Conservation (phyloP, 805 yeast genomes). For the Suhomyces emberorum region DNA sequence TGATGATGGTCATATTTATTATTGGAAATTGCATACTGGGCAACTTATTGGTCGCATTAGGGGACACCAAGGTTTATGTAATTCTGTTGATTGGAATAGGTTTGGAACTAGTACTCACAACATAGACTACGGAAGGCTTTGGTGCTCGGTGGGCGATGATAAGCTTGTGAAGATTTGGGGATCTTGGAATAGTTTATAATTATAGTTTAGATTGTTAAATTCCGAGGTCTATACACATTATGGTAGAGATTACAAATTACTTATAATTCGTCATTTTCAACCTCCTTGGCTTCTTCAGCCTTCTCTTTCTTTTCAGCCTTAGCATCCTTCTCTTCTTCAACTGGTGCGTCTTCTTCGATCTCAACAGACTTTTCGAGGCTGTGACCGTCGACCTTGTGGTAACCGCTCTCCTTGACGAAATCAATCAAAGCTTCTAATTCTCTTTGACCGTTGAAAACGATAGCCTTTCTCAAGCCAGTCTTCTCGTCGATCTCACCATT, state of each 20-base stretch:
- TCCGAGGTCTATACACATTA: neutral
- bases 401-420: constrained; percentile 70
- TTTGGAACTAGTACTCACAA: constrained; percentile 13
- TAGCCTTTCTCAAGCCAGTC: constrained; percentile 48
- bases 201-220: neutral
- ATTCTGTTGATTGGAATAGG: constrained; percentile 73
- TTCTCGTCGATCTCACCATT: constrained; percentile 40
- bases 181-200: neutral
- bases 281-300: constrained; percentile 15
- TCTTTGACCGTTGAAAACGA: constrained; percentile 68
- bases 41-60: constrained; percentile 57
- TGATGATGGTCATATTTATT: constrained; percentile 72
- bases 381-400: constrained; percentile 55
- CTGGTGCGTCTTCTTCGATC: constrained; percentile 27
- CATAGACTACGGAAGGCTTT: constrained; percentile 44
- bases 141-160: constrained; percentile 89
- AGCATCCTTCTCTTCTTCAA: constrained; percentile 19
- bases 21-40: constrained; percentile 76
- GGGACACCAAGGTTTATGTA: constrained; percentile 67
- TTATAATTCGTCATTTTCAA: constrained; percentile 41
- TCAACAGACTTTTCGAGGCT: constrained; percentile 25
- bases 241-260: neutral
- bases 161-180: constrained; percentile 67
- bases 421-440: constrained; percentile 64
- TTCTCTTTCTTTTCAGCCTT: constrained; percentile 3